Conservation (phyloP, 148 eudicot species). For the Chenopodium formosanum region DNA sequence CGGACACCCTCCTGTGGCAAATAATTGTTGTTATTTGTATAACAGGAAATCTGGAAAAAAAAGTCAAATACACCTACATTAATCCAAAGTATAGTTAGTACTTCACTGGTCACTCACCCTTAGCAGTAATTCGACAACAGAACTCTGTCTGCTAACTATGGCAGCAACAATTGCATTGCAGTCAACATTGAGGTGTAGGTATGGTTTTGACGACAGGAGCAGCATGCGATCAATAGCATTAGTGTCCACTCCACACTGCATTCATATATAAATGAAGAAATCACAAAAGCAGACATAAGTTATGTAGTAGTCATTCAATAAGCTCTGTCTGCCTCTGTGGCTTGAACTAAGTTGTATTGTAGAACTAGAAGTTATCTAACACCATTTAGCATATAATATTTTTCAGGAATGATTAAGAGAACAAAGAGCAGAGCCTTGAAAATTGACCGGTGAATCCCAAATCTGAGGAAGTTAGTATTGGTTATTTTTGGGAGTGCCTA, state of each 20-base stretch:
- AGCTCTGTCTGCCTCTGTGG: background rate
- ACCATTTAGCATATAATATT: background rate
- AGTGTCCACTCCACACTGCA: constrained; percentile 59
- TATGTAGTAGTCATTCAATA: background rate
- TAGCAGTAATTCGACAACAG: constrained; percentile 51
- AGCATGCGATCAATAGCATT: constrained; percentile 56
- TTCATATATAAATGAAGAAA: background rate
- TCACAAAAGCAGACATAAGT: background rate
- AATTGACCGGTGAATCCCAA: background rate
- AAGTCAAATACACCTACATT: background rate
- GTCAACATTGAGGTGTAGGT: constrained; percentile 54
- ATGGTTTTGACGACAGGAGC: constrained; percentile 63
- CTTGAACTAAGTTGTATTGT: background rate
- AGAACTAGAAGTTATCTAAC: background rate
- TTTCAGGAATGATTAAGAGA: background rate
- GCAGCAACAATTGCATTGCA: constrained; percentile 70
- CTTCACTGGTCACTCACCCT: constrained; percentile 33
- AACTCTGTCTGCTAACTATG: constrained; percentile 50
- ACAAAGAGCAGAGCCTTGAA: background rate
- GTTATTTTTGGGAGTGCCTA: too few species aligned
- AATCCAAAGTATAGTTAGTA: background rate
- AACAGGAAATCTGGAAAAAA: background rate
- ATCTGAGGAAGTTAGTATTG: background rate
- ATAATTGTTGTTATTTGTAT: background rate
- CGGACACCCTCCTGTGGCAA: constrained; percentile 40